A percentile compares a stretch with the other conserved stretches of the same genome.
Evolutionary conservation across 1,284 basidiomycete genomes (phyloP).

Genomic region (Leccinum subrobustum): DNA sequence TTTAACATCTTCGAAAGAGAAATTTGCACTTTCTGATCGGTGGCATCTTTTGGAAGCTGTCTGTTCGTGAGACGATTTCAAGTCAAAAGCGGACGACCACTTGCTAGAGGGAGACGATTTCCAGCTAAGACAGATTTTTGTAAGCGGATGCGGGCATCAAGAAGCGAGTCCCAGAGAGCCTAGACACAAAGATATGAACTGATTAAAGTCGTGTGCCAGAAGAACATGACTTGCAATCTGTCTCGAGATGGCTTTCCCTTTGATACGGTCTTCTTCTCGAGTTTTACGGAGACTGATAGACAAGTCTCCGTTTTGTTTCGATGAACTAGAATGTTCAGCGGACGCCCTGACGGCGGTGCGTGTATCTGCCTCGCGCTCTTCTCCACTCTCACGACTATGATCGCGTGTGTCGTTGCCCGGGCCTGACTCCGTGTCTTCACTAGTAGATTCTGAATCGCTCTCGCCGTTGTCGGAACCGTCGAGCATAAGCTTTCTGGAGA

Average conservation of each 20-base stretch:
- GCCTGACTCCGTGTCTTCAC: conserved; percentile 15
- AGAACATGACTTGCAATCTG: conserved; percentile 66
- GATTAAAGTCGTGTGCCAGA: neutral
- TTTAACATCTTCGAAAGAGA: conserved; percentile 51
- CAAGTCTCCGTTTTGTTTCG: conserved; percentile 46
- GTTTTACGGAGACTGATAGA: conserved; percentile 54
- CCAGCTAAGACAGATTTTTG: conserved; percentile 75
- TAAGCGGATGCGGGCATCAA: conserved; percentile 85
- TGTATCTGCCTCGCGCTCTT: conserved; percentile 2
- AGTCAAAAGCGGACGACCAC: conserved; percentile 26
- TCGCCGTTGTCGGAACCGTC: conserved; percentile 42
- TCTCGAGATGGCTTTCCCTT: conserved; percentile 79
- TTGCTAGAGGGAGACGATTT: conserved; percentile 59
- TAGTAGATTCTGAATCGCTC: conserved; percentile 31
- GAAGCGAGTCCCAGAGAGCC: conserved; percentile 80
- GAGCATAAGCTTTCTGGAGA: conserved; percentile 58
- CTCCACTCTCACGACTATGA: conserved; percentile 6
- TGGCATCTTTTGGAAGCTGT: conserved; percentile 21
- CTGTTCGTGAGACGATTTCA: conserved; percentile 20
- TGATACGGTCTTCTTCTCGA: conserved; percentile 63
- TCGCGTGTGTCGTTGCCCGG: conserved; percentile 14
- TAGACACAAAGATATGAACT: conserved; percentile 34
- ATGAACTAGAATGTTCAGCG: conserved; percentile 2
- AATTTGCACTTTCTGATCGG: conserved; percentile 36
- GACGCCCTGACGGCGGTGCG: neutral